phyloP scores from a whole-genome alignment of 2,329 filamentous ascomycete genomes.

The Knufia fluminis region DNA sequence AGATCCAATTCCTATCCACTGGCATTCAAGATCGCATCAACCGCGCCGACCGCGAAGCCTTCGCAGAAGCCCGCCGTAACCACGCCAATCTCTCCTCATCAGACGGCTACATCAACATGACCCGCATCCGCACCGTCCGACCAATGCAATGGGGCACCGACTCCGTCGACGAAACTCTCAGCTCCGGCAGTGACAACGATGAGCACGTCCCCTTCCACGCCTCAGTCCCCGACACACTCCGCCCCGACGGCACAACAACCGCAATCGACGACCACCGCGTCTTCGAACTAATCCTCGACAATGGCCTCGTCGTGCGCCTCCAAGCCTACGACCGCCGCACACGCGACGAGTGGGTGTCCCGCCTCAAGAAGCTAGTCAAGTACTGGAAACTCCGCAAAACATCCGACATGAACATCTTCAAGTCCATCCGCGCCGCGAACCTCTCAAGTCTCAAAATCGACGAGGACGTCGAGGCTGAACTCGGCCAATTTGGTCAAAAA shows the following conservation, averaged over 20 bases:
- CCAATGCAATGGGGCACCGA: conserved; percentile 43
- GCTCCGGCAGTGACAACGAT: conserved; percentile 42
- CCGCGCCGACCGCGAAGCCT: conserved; percentile 49
- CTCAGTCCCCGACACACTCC: conserved; percentile 36
- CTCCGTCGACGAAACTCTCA: conserved; percentile 45
- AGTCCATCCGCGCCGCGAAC: conserved; percentile 49
- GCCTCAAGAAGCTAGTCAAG: conserved; percentile 46
- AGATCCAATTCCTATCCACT: conserved; percentile 48
- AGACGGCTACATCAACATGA: conserved; percentile 58
- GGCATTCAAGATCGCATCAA: conserved; percentile 39
- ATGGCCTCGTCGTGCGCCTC: conserved; percentile 52
- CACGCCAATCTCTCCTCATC: conserved; percentile 48
- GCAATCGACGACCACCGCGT: conserved; percentile 48
- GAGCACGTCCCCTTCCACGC: conserved; percentile 49
- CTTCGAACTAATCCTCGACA: conserved; percentile 54
- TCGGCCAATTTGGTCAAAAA: conserved; percentile 59
- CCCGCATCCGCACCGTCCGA: conserved; percentile 49
- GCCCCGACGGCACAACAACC: conserved; percentile 45
- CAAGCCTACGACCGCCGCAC: conserved; percentile 50
- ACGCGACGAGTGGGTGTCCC: conserved; percentile 53
- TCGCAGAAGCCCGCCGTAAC: conserved; percentile 50
- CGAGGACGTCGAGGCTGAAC: conserved; percentile 53
- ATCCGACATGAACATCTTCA: conserved; percentile 49
- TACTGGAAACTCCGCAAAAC: conserved; percentile 54
- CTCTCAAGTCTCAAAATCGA: conserved; percentile 53